Evolutionary conservation across 805 yeast genomes (phyloP).

Genomic region (Metschnikowia peoriensis): DNA sequence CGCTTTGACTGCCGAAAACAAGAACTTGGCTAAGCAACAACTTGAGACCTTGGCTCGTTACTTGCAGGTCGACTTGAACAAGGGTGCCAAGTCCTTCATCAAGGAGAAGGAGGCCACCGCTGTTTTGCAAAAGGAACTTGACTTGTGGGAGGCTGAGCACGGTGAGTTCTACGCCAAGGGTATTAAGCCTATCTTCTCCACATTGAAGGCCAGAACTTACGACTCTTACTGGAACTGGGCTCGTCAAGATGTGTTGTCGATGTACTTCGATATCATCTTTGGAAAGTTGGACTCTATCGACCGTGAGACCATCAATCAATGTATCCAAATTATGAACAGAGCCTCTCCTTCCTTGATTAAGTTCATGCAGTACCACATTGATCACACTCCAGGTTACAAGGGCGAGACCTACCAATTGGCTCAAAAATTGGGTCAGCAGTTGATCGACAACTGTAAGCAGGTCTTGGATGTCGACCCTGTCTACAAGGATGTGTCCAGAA

Average conservation of each 20-base stretch:
- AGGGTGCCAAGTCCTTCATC: constrained; percentile 82
- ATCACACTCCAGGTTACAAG: constrained; percentile 74
- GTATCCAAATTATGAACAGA: constrained; percentile 97
- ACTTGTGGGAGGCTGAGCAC: constrained; percentile 75
- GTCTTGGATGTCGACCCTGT: constrained; percentile 80
- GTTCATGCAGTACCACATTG: constrained; percentile 91
- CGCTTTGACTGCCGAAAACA: constrained; percentile 69
- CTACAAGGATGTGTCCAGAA: constrained; percentile 90
- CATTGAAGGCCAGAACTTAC: constrained; percentile 91
- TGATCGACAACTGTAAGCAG: constrained; percentile 93
- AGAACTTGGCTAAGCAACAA: constrained; percentile 68
- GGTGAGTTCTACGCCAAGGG: constrained; percentile 95
- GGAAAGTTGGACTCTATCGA: constrained; percentile 89
- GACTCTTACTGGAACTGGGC: constrained; percentile 99
- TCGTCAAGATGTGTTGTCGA: constrained; percentile 89
- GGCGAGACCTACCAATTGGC: constrained; percentile 94
- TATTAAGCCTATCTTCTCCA: constrained; percentile 83
- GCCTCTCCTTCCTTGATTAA: constrained; percentile 90
- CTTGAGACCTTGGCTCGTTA: constrained; percentile 93
- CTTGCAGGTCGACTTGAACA: constrained; percentile 86
- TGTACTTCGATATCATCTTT: constrained; percentile 94
- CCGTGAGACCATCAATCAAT: constrained; percentile 93
- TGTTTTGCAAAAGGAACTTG: constrained; percentile 84
- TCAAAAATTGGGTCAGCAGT: constrained; percentile 84
- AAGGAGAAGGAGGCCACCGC: constrained; percentile 82